Evolutionary conservation across 2,329 filamentous ascomycete genomes (phyloP), one percentile per base, ranked within the genome.

Genomic region (Neopestalotiopsis sp.): DNA sequence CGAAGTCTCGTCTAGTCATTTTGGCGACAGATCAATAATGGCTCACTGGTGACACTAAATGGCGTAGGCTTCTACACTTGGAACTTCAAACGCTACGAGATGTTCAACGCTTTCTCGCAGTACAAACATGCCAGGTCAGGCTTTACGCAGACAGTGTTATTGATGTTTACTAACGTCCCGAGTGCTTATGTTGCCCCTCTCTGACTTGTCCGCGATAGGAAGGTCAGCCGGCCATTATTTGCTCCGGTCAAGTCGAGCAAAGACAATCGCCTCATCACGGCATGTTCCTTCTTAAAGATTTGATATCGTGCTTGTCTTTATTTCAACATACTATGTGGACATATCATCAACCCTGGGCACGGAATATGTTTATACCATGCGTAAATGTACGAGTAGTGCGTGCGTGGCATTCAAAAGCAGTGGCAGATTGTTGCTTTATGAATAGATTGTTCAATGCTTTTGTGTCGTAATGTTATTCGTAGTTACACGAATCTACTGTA

Each of bases 1-100:
- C 71, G 45, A 66, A 30, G 62, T 32, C 64, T 24, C 73, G 71
- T 42, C 63, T 73, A 28, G 75, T 76, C 75, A 77, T 77, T 20
- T 67, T 76, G 61, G 9, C 34, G 10, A 28, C 13, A 6, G 13
- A 24, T 30, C 17, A 14, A 24, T 30, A 59, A 30, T 6, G 13
- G 57, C 4, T 5, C 20, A 24, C n/a, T 20, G 13, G 57, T 24
- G 13, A 30, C 20, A 30, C 24, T 24, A 59, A 59, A 14, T 14
- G 30, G 20, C 30, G 57, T 28, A 14, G 28, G 9, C 20, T 6
- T 7, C 20, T 14, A 28, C 14, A 56, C 49, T 24, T n/a, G 17
- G 10, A 6, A 17, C 28, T 59, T 30, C 24, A 20, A 14, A 24
- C n/a, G 24, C 28, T 20, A 59, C 30, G 6, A 24, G n/a, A 24